Conservation (phyloP, 148 eudicot genomes). For the Rheum nobile region DNA sequence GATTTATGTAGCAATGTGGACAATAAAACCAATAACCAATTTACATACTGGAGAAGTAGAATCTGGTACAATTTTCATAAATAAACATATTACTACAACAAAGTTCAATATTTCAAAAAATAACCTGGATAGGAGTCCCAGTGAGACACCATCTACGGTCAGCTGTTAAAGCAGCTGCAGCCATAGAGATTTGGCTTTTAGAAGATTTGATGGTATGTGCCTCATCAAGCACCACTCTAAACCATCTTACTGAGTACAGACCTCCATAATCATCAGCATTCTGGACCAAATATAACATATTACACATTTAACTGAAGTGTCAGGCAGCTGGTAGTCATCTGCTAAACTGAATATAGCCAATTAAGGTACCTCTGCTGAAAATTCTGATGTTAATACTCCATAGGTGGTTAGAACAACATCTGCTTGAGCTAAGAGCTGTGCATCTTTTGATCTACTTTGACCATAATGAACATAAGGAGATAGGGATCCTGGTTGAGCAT, state of each 20-base stretch:
- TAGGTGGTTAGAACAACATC: conserved; percentile 93
- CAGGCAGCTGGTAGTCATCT: not conserved
- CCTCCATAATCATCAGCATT: conserved; percentile 64
- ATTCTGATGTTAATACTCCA: conserved; percentile 89
- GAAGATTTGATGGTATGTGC: conserved; percentile 91
- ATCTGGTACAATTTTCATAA: not conserved
- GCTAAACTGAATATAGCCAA: not conserved
- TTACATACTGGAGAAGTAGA: not conserved
- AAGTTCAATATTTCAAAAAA: conserved; percentile 1
- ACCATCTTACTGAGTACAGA: conserved; percentile 75
- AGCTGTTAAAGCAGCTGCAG: conserved; percentile 76
- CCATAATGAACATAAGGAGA: conserved; percentile 90
- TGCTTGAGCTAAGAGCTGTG: conserved; percentile 49
- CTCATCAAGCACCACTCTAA: conserved; percentile 91
- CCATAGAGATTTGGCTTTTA: conserved; percentile 84
- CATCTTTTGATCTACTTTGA: conserved; percentile 72
- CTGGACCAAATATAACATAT: conserved; percentile 29
- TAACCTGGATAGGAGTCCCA: conserved; percentile 97
- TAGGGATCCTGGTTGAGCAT: conserved; percentile 68
- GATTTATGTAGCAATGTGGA: not conserved
- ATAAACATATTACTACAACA: not conserved
- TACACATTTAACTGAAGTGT: not conserved
- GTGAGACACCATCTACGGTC: conserved; percentile 97
- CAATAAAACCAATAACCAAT: not conserved
- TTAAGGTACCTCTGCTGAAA: conserved; percentile 59